These are phyloP conservation scores for Arctostaphylos glauca DNA, from an alignment of 148 eudicot genomes.

Conservation along the genomic window DNA sequence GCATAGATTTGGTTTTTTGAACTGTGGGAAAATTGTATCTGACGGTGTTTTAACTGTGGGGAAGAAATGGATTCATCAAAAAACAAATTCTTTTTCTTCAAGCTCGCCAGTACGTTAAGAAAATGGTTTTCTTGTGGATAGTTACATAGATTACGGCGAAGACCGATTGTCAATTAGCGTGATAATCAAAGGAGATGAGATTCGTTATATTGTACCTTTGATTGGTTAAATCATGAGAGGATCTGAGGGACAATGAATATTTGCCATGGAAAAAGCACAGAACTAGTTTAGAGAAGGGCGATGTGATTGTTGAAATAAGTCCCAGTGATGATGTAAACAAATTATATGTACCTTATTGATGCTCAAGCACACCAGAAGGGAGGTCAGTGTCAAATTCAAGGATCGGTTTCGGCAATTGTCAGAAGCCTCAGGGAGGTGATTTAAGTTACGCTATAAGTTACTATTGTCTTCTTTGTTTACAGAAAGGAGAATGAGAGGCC, in stretches of 20 bases:
- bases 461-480: background rate
- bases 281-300: background rate
- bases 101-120: background rate
- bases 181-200: background rate
- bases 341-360: background rate
- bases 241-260: background rate
- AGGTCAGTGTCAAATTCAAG: background rate
- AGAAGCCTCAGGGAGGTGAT: slow-evolving; percentile 1
- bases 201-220: background rate
- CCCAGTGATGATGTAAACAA: background rate
- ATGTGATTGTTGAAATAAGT: background rate
- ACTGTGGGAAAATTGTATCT: background rate
- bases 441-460: background rate
- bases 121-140: background rate
- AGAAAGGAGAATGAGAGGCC: background rate
- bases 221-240: background rate
- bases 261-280: background rate
- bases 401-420: background rate
- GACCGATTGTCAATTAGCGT: background rate
- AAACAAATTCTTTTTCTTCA: background rate
- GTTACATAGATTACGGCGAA: background rate
- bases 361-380: background rate
- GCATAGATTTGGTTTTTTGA: background rate
- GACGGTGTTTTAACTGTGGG: background rate
- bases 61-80: background rate